Conservation (phyloP, 176 grass and related monocot species). For the Ananas comosus region DNA sequence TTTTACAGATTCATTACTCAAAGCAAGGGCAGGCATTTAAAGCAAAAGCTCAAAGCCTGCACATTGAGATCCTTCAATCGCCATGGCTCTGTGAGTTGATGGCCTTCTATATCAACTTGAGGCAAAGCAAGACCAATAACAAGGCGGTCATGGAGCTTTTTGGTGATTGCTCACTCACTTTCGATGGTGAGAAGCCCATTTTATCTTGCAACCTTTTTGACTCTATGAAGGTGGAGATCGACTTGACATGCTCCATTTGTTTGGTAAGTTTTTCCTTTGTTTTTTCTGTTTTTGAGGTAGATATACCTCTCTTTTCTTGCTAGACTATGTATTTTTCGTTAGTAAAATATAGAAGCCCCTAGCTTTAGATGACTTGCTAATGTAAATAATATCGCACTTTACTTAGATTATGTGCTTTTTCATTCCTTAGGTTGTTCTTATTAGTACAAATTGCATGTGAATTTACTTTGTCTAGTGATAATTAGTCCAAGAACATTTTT, state of each 20-base stretch:
- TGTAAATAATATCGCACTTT: too few relatives aligned
- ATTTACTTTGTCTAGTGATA: too few relatives aligned
- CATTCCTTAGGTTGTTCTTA: too few relatives aligned
- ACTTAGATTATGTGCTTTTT: too few relatives aligned
- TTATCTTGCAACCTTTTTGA: slow-evolving; percentile 66
- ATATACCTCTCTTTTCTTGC: too few relatives aligned
- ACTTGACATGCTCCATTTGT: slow-evolving; percentile 85
- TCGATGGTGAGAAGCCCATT: slow-evolving; percentile 57
- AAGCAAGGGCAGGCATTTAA: slow-evolving; percentile 88
- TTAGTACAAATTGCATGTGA: too few relatives aligned
- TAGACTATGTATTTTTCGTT: too few relatives aligned
- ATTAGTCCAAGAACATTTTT: too few relatives aligned
- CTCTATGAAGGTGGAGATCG: slow-evolving; percentile 64
- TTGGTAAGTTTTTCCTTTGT: slow-evolving; percentile 46
- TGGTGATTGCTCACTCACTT: slow-evolving; percentile 53
- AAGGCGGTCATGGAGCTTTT: slow-evolving; percentile 46
- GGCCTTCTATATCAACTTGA: slow-evolving; percentile 87
- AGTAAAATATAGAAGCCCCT: too few relatives aligned
- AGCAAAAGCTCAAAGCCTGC: slow-evolving; percentile 64
- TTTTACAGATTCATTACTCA: slow-evolving; percentile 77
- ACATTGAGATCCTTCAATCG: slow-evolving; percentile 92
- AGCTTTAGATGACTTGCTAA: too few relatives aligned
- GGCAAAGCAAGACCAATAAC: slow-evolving; percentile 34
- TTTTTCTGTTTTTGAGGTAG: not conserved
- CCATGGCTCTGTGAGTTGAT: slow-evolving; percentile 83